These are phyloP conservation scores for Mrakiaceae sp. DNA, from an alignment of 1,284 basidiomycete species.

Conservation along the genomic window DNA sequence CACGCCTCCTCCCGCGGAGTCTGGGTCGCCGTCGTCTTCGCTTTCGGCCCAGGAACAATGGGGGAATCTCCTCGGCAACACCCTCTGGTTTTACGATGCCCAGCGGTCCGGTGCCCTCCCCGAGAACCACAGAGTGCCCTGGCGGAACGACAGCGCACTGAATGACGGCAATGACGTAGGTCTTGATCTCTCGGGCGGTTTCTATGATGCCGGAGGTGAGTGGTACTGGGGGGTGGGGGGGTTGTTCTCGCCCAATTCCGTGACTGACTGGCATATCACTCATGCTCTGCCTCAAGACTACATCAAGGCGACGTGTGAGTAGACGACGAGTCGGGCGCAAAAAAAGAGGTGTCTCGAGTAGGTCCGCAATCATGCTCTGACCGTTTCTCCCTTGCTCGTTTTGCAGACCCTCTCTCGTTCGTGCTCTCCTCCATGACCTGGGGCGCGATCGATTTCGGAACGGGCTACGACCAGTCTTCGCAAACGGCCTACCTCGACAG, in stretches of 20 bases:
- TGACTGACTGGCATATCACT: not conserved
- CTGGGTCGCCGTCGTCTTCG: conserved; percentile 44
- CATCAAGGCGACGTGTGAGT: conserved; percentile 42
- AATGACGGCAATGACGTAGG: conserved; percentile 64
- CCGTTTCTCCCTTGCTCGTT: conserved; percentile 18
- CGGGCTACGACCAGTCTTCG: conserved; percentile 66
- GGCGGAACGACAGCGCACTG: conserved; percentile 71
- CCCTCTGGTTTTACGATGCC: conserved; percentile 81
- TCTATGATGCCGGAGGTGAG: conserved; percentile 41
- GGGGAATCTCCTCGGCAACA: conserved; percentile 63
- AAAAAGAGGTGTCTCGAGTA: conserved; percentile 17
- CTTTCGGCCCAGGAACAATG: conserved; percentile 48
- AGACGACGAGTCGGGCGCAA: too few relatives aligned
- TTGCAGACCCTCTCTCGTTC: conserved; percentile 44
- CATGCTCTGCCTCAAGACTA: conserved; percentile 45
- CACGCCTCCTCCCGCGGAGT: conserved; percentile 50
- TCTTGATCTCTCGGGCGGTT: conserved; percentile 72
- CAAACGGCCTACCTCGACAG: conserved; percentile 81
- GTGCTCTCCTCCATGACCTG: conserved; percentile 73
- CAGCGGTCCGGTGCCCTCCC: conserved; percentile 71
- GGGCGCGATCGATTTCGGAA: conserved; percentile 72
- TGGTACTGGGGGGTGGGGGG: not conserved
- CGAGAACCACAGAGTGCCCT: conserved; percentile 57
- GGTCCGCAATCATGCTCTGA: not conserved
- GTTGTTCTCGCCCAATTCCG: not conserved